phyloP scores from a whole-genome alignment of 1,284 basidiomycete species.

The Ustilago nuda region DNA sequence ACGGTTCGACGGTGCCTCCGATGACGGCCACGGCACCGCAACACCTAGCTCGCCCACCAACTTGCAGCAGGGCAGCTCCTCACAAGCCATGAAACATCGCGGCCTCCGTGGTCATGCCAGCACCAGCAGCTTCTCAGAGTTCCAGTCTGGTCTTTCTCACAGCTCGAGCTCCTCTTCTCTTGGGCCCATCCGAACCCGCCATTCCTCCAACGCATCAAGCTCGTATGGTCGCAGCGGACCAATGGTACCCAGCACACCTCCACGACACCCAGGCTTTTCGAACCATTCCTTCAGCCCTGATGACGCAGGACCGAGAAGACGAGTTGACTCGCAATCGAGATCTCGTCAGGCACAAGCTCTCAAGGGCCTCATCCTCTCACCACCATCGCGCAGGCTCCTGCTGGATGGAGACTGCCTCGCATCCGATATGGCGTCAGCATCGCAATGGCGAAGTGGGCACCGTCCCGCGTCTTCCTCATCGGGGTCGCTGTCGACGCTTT shows the following conservation, averaged over 20 bases:
- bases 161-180: constrained; percentile 48
- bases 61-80: constrained; percentile 14
- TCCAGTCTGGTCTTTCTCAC: constrained; percentile 37
- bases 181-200: constrained; percentile 43
- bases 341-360: constrained; percentile 48
- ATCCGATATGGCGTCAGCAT: constrained; percentile 26
- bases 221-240: constrained; percentile 35
- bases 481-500: constrained; percentile 45
- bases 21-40: constrained; percentile 32
- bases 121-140: constrained; percentile 49
- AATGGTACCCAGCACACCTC: constrained; percentile 41
- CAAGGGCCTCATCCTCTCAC: constrained; percentile 50
- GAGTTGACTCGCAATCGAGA: constrained; percentile 48
- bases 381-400: constrained; percentile 36
- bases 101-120: constrained; percentile 40
- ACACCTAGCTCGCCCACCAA: constrained; percentile 36
- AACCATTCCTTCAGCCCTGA: constrained; percentile 43
- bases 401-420: constrained; percentile 40
- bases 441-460: constrained; percentile 36
- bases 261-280: constrained; percentile 31
- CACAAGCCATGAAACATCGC: constrained; percentile 30
- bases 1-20: constrained; percentile 24
- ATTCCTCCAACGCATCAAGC: constrained; percentile 37
- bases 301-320: constrained; percentile 27
- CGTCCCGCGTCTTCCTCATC: constrained; percentile 47